Evolutionary conservation across 1,284 basidiomycete species (phyloP).

Genomic region (Rhodotorula sp.): DNA sequence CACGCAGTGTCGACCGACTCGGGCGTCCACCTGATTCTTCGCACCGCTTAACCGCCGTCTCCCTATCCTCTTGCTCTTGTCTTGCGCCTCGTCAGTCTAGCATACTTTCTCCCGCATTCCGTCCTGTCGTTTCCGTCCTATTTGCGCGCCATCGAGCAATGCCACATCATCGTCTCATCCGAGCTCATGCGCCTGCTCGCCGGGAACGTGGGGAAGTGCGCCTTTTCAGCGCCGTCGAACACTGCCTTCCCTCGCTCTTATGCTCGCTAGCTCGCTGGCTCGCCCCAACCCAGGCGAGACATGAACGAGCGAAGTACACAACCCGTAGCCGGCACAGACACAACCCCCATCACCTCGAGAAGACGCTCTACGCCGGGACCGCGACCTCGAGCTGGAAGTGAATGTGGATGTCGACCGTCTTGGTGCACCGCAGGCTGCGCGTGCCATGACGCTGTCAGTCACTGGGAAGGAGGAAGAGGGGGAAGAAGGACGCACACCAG

Average conservation of each 20-base stretch:
- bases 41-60: slow-evolving; percentile 67
- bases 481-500: neutral
- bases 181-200: no score
- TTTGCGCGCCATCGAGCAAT: no score
- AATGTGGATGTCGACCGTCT: neutral
- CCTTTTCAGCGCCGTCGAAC: no score
- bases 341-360: no score
- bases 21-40: slow-evolving; percentile 92
- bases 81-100: no score
- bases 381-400: neutral
- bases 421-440: neutral
- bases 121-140: neutral
- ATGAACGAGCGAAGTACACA: no score
- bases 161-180: no score
- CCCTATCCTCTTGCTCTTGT: neutral
- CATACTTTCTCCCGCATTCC: neutral
- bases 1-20: slow-evolving; percentile 76
- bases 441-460: neutral
- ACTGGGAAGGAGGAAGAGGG: neutral
- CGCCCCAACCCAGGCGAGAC: no score
- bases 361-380: neutral
- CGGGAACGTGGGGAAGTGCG: no score
- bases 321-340: no score
- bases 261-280: no score
- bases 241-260: no score